Conservation (phyloP, 164 flowering plant genomes). For the Taxillus chinensis region DNA sequence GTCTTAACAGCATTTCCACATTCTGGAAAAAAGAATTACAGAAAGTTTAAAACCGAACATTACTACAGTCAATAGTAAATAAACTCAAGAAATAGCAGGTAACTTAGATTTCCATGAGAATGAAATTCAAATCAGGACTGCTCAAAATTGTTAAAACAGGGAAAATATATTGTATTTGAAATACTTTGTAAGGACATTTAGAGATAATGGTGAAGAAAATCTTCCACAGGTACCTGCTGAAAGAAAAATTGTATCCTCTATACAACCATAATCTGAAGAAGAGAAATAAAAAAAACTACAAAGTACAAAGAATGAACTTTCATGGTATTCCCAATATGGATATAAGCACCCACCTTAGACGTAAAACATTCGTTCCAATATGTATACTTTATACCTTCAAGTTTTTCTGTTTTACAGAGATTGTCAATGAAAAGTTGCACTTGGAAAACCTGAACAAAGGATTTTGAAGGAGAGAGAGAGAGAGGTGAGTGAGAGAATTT, state of each 20-base stretch:
- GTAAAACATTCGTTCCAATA: constrained; percentile 82
- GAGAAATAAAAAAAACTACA: too few relatives aligned
- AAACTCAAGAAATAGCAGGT: neutral
- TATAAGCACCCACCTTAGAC: constrained; percentile 47
- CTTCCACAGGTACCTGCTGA: too few relatives aligned
- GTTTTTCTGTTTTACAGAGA: constrained; percentile 51
- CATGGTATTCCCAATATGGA: neutral
- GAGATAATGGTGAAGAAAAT: too few relatives aligned
- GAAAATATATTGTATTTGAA: too few relatives aligned
- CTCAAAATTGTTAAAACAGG: too few relatives aligned
- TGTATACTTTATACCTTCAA: constrained; percentile 56
- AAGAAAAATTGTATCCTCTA: too few relatives aligned
- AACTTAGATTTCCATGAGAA: too few relatives aligned
- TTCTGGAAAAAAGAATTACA: constrained; percentile 25
- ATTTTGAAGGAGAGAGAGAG: neutral
- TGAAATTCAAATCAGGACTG: too few relatives aligned
- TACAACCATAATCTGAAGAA: too few relatives aligned
- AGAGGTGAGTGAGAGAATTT: neutral
- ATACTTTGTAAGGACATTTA: too few relatives aligned
- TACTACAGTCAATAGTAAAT: neutral
- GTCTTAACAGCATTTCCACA: constrained; percentile 46
- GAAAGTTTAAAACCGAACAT: neutral
- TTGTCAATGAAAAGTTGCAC: constrained; percentile 62
- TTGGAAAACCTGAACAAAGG: constrained; percentile 37
- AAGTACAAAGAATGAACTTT: too few relatives aligned